These are phyloP conservation scores for Neocatenulostroma microsporum DNA, from an alignment of 2,329 filamentous ascomycete genomes.

Conservation along the genomic window DNA sequence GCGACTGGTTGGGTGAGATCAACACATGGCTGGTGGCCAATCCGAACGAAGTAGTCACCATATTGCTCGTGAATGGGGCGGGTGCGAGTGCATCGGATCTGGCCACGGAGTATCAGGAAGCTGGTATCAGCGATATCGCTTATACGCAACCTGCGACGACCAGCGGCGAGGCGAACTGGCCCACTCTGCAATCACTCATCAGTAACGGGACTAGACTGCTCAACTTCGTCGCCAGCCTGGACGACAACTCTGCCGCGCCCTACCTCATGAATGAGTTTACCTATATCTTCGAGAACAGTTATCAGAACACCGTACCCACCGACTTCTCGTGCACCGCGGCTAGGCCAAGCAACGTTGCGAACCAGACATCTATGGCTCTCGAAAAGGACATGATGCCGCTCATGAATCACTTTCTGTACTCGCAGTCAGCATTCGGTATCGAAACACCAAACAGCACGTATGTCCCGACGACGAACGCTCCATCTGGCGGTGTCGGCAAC, in stretches of 20 bases:
- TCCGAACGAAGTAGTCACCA: conserved; percentile 66
- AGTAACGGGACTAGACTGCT: conserved; percentile 56
- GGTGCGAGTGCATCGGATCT: conserved; percentile 49
- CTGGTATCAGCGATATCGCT: conserved; percentile 55
- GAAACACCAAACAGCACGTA: conserved; percentile 51
- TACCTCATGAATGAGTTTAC: conserved; percentile 58
- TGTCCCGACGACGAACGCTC: conserved; percentile 58
- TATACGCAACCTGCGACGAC: conserved; percentile 48
- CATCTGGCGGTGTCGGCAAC: conserved; percentile 47
- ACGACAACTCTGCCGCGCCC: conserved; percentile 35
- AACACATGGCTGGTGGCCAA: conserved; percentile 62
- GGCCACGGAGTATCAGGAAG: conserved; percentile 46
- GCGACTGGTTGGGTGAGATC: conserved; percentile 56
- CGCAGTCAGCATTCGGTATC: conserved; percentile 45
- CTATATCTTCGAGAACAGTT: conserved; percentile 66
- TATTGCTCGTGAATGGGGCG: conserved; percentile 66
- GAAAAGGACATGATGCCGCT: conserved; percentile 57
- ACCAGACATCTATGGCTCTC: conserved; percentile 44
- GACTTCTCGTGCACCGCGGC: conserved; percentile 67
- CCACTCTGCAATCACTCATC: conserved; percentile 64
- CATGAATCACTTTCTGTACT: conserved; percentile 74
- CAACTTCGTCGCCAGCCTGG: conserved; percentile 55
- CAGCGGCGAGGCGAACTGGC: conserved; percentile 49
- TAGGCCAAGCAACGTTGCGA: conserved; percentile 51
- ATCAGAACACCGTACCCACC: conserved; percentile 52